Evolutionary conservation across 805 yeast species (phyloP).

Genomic region (Saccharomycopsis amapae): DNA sequence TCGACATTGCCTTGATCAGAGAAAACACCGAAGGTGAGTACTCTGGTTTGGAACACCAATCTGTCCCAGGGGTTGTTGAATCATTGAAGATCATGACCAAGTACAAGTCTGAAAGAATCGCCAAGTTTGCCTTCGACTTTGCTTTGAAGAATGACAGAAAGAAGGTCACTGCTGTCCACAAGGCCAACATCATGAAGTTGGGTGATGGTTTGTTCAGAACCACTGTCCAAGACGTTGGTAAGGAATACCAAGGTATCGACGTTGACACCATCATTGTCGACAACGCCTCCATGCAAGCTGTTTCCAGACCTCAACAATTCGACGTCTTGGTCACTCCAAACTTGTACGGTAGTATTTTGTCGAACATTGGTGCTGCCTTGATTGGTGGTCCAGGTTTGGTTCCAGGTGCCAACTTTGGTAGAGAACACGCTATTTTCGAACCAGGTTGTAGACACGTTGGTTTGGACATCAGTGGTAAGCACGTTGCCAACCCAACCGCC

Average conservation of each 20-base stretch:
- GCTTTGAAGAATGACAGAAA: slow-evolving; percentile 89
- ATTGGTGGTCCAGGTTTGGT: slow-evolving; percentile 97
- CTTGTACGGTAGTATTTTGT: slow-evolving; percentile 93
- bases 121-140: slow-evolving; percentile 94
- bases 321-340: slow-evolving; percentile 97
- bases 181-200: slow-evolving; percentile 97
- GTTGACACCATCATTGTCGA: slow-evolving; percentile 94
- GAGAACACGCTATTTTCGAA: slow-evolving; percentile 96
- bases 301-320: slow-evolving; percentile 95
- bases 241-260: slow-evolving; percentile 75
- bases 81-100: slow-evolving; percentile 91
- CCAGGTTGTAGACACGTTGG: slow-evolving; percentile 99
- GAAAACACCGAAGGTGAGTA: slow-evolving; percentile 99
- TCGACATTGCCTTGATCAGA: slow-evolving; percentile 91
- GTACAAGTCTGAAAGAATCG: slow-evolving; percentile 93
- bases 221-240: slow-evolving; percentile 82
- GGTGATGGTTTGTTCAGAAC: slow-evolving; percentile 97
- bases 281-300: slow-evolving; percentile 99
- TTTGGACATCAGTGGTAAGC: slow-evolving; percentile 88
- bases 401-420: slow-evolving; percentile 97
- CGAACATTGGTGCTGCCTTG: slow-evolving; percentile 94
- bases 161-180: slow-evolving; percentile 93
- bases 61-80: slow-evolving; percentile 97
- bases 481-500: slow-evolving; percentile 97
- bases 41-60: slow-evolving; percentile 96